phyloP scores from a whole-genome alignment of 768 basidiomycete genomes.

The Boletus sensibilis region DNA sequence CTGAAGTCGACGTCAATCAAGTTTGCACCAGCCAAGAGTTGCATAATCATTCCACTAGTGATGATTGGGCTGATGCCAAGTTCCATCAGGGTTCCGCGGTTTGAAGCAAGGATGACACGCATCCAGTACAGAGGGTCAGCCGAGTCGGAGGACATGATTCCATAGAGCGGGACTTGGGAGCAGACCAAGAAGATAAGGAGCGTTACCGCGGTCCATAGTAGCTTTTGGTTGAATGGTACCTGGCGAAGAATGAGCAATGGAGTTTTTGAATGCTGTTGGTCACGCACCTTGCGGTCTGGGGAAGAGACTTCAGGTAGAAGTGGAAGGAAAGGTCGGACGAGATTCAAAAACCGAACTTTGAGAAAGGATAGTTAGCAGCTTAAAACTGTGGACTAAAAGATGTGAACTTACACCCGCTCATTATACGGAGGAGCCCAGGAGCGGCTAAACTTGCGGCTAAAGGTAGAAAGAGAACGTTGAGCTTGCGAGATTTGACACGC shows the following conservation, averaged over 20 bases:
- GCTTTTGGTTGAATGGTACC: constrained; percentile 98
- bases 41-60: constrained; percentile 99
- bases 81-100: constrained; percentile 99
- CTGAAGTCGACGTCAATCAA: constrained; percentile 97
- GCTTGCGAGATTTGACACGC: constrained; percentile 19
- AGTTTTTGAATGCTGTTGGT: background rate
- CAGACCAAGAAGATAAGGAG: constrained; percentile 99
- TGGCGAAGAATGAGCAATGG: constrained; percentile 31
- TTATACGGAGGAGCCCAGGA: constrained; percentile 40
- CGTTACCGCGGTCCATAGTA: constrained; percentile 98
- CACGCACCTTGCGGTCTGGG: constrained; percentile 88
- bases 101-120: constrained; percentile 98
- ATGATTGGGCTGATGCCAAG: constrained; percentile 97
- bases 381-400: background rate
- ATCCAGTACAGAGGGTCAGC: constrained; percentile 99
- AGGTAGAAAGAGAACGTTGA: constrained; percentile 23
- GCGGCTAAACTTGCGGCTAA: too few relatives aligned
- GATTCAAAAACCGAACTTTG: constrained; percentile 89
- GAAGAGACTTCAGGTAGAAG: constrained; percentile 97
- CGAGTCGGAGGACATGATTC: constrained; percentile 99
- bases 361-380: constrained; percentile 5
- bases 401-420: constrained; percentile 74
- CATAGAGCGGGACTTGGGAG: constrained; percentile 98
- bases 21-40: constrained; percentile 95
- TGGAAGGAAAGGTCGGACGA: constrained; percentile 96